Conservation (phyloP, 1,284 basidiomycete genomes). For the Boletus hoseneyae region DNA sequence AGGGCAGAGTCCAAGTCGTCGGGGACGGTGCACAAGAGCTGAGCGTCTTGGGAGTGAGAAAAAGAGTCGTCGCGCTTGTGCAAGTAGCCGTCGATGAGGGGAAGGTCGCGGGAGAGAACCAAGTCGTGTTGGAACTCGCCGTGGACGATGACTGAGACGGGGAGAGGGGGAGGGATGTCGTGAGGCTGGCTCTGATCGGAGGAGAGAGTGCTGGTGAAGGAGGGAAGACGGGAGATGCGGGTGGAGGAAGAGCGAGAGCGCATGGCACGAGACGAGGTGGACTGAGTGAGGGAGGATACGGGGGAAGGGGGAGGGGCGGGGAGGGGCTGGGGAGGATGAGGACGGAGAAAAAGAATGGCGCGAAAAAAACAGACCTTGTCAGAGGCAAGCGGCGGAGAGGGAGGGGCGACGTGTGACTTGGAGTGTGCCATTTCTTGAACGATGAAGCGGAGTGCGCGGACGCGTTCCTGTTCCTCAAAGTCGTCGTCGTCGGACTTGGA, state of each 20-base stretch:
- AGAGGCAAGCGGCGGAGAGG: not conserved
- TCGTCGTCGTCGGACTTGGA: constrained; percentile 5
- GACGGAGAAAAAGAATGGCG: fast-evolving
- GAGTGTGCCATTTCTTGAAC: constrained; percentile 33
- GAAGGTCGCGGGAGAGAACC: constrained; percentile 19
- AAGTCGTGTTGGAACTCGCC: constrained; percentile 30
- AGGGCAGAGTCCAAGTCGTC: constrained; percentile 30
- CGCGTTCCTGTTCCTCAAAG: constrained; percentile 30
- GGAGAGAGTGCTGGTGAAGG: constrained; percentile 33
- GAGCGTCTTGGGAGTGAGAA: constrained; percentile 19
- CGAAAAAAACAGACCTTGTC: constrained; percentile 25
- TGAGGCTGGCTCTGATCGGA: constrained; percentile 32
- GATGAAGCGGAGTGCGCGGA: constrained; percentile 31
- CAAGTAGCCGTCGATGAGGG: constrained; percentile 3
- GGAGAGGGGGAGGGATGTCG: constrained; percentile 27
- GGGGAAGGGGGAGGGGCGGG: constrained; percentile 32
- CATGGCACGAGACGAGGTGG: constrained; percentile 27
- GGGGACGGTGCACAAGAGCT: constrained; percentile 6
- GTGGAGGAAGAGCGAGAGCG: constrained; percentile 34
- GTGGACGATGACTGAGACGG: constrained; percentile 32
- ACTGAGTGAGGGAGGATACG: constrained; percentile 26
- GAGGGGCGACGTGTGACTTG: constrained; percentile 11
- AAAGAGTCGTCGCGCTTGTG: constrained; percentile 18
- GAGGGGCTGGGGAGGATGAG: constrained; percentile 18
- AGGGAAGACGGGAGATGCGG: constrained; percentile 32